Base-by-base conservation (phyloP, 1,284 basidiomycete genomes). In the Leccinum subrobustum region DNA sequence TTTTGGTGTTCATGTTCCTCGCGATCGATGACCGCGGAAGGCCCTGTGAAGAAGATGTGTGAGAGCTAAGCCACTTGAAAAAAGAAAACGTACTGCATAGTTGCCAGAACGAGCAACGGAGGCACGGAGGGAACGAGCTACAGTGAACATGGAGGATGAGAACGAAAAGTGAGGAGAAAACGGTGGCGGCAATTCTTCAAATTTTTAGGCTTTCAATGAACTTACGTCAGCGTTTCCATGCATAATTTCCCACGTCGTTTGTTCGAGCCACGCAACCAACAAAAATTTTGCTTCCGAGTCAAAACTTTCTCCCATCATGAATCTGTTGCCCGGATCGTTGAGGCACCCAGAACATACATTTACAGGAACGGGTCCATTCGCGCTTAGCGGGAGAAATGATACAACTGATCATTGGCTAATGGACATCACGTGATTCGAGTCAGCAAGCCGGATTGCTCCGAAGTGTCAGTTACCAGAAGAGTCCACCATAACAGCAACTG, bases 1-100 rank as follows among this genome's bases (percentile, higher is more conserved):
- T 87, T 82, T 92, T 92, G 65, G 87, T 83, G 79, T 91, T 91
- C 89, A 91, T 91, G 77, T 87, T 90, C 77, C 90, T 83, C 69
- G 87, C 86, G 76, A 90, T 85, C 76, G 82, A 79, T 61, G 85
- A 84, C 69, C 88, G 87, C 67, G 86, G 83, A 70, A 89, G 75
- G 69, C 81, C 83, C 87, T 89, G 60, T 33, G 65, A 65, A 59
- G 11, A 44, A 33, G 52, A 59, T 44, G 8, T 31, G 23, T 68
- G 37, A 68, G 35, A 31, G 53, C 12, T 9, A 1, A 11, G 9
- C 0, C 16, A 58, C 2, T n/a, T 3, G 3, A 0, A 42, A 3
- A 52, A 6, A 6, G 11, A 25, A 1, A 16, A 79, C 86, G 54
- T 73, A 89, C 89, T 68, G 84, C 83, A 82, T 85, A 88, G 73